Evolutionary conservation across 176 grass and related monocot genomes (phyloP), one percentile per base, ranked within the genome.

Genomic region (Zizania latifolia): DNA sequence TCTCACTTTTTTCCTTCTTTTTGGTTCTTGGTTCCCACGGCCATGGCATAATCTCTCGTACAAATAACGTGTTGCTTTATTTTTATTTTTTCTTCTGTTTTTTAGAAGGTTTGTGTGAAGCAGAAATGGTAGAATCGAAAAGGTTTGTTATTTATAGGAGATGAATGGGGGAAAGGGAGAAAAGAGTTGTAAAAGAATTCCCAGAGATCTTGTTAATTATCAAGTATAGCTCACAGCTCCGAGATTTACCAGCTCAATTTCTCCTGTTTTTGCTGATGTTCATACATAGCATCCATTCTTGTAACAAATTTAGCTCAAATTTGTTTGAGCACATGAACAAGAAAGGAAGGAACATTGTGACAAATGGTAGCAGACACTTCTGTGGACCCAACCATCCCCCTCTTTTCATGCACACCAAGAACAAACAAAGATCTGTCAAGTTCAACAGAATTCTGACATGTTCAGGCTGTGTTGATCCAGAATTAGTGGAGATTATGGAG

Each of bases 71-170:
- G 26, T 35, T 77, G 41, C 44, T 82, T 73, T 60, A 32, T 51
- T 58, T 19, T 16, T 29, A 19, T 53, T 74, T 8, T 16, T 55
- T 74, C 4, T 16, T 79, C 35, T 23, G 11, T 16, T 51, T 75
- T 48, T 77, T 50, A 45, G 60, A 3, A 53, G 27, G 54, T 51
- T 44, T 62, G 80, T 23, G 80, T 83, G 62, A 72, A 70, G 75
- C 58, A 69, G 55, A 88, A 88, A 75, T 2, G 80, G 86, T 84
- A 88, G 70, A 75, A 75, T 75, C 46, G 58, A 29, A 80, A 75
- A 9, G 23, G 3, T 46, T 3, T 32, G 40, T 74, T 76, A 43
- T 78, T 78, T 82, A 87, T 77, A 82, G 33, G 15, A 58, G 54
- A 37, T 37, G 57, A 45, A 56, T n/a, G 69, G 28, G 14, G 50